Evolutionary conservation across 2,329 filamentous ascomycete species (phyloP), one percentile per base, ranked within the genome.

Genomic region (Alternaria sp.): DNA sequence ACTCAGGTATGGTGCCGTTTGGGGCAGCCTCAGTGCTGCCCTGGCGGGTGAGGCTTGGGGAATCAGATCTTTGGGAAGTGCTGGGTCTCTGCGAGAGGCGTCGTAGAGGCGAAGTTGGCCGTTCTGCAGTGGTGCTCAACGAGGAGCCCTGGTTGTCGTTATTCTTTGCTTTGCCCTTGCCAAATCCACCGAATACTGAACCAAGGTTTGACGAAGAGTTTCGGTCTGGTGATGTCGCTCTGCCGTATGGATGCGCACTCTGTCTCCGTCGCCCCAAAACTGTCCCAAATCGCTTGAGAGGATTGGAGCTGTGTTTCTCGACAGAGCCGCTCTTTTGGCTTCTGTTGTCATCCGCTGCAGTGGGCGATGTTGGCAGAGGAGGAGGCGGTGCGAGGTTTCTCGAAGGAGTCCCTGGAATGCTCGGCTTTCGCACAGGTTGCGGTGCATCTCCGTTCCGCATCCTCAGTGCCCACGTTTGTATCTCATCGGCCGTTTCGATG

Each of bases 401-500:
- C 5, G 75, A 72, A 14, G 76, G 75, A 3, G 75, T 71, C 7
- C 61, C 67, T 5, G 69, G 63, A 54, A 61, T 76, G 62, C 76
- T 78, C 51, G 67, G 66, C 62, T 78, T 78, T 38, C 76, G 73
- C 44, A 54, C 64, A 30, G 69, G 51, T 16, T 66, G 65, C 56
- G 71, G 67, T 63, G 78, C 69, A 65, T 78, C 70, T 57, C 81
- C 79, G 62, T 73, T 73, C 53, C 79, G 78, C 53, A 79, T 78
- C 63, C 78, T 79, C 56, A 84, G 74, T 2, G 84, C 81, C 77
- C 93, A 96, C 30, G 86, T 88, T 69, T 89, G 90, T 64, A 99
- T 94, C 81, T 99, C 95, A 73, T 91, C 91, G 18, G 89, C 87
- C 0, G 94, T 96, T 75, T 92, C 90, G 42, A 97, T 88, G 75